Percentiles rank a stretch among this genome's conserved stretches.
Evolutionary conservation across 805 yeast species (phyloP).

Genomic region (Scheffersomyces stipitis): DNA sequence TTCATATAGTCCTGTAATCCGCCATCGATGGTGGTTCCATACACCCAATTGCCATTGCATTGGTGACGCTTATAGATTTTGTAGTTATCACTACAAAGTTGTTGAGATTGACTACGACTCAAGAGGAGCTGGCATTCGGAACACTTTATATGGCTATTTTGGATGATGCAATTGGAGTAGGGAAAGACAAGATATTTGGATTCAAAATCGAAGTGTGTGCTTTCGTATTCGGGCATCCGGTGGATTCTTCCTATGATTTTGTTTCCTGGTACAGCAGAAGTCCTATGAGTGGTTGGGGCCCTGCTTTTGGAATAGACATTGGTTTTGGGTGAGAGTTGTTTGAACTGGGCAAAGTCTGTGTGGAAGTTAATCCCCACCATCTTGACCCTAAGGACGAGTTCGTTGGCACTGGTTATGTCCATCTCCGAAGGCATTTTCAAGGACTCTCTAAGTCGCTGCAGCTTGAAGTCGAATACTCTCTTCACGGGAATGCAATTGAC

Average conservation of each 20-base stretch:
- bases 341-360: constrained; percentile 23
- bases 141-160: constrained; percentile 14
- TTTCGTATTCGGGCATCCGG: constrained; percentile 5
- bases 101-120: neutral
- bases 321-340: constrained; percentile 1
- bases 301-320: neutral
- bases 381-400: constrained; percentile 25
- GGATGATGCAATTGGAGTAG: constrained; percentile 31
- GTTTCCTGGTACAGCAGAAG: constrained; percentile 31
- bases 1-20: constrained; percentile 39
- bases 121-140: constrained; percentile 16
- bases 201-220: no score
- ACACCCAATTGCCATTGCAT: constrained; percentile 23
- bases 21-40: constrained; percentile 38
- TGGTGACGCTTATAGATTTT: constrained; percentile 14
- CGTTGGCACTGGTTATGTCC: constrained; percentile 12
- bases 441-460: constrained; percentile 18
- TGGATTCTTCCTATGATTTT: constrained; percentile 31
- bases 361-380: constrained; percentile 27
- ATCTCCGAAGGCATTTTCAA: constrained; percentile 28
- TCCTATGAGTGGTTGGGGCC: constrained; percentile 1
- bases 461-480: constrained; percentile 22
- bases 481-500: constrained; percentile 21
- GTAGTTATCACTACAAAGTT: constrained; percentile 5
- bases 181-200: constrained; percentile 34